Percentiles rank a stretch among this genome's conserved stretches.
phyloP scores from a whole-genome alignment of 148 eudicot genomes.

The Cornus controversa region DNA sequence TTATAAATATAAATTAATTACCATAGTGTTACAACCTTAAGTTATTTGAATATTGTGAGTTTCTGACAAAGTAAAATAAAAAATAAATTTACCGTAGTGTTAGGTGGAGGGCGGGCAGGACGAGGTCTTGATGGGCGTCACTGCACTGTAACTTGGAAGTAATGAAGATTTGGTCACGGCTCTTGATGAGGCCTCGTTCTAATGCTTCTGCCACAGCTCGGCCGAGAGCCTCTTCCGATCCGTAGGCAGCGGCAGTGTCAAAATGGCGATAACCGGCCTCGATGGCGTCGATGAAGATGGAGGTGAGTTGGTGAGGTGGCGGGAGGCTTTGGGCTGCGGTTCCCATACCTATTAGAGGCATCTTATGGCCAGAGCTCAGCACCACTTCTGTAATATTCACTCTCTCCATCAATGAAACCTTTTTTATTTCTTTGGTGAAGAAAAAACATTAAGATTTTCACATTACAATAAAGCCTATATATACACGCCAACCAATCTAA shows the following conservation, averaged over 20 bases:
- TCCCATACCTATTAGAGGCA: conserved; percentile 29
- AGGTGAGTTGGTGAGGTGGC: neutral
- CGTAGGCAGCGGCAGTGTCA: conserved; percentile 12
- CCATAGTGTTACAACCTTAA: too few relatives aligned
- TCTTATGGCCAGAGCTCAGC: conserved; percentile 32
- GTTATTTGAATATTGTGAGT: too few relatives aligned
- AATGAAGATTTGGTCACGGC: conserved; percentile 14
- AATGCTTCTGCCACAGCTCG: conserved; percentile 7
- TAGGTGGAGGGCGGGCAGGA: conserved; percentile 6
- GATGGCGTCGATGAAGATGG: conserved; percentile 7
- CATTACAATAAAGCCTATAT: too few relatives aligned
- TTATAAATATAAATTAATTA: too few relatives aligned
- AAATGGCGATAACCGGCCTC: conserved; percentile 19
- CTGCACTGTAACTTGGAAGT: conserved; percentile 16
- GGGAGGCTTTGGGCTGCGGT: neutral
- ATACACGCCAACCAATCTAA: too few relatives aligned
- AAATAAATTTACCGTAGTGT: neutral
- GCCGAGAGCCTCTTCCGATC: neutral
- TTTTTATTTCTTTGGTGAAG: too few relatives aligned
- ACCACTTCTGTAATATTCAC: conserved; percentile 14
- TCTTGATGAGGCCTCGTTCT: conserved; percentile 12
- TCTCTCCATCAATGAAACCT: too few relatives aligned
- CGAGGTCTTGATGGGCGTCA: conserved; percentile 8
- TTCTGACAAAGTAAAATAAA: too few relatives aligned
- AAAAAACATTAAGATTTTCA: too few relatives aligned